Evolutionary conservation across 164 flowering plant species (phyloP), one percentile per base, ranked within the genome.

Genomic region (Platanus orientalis): DNA sequence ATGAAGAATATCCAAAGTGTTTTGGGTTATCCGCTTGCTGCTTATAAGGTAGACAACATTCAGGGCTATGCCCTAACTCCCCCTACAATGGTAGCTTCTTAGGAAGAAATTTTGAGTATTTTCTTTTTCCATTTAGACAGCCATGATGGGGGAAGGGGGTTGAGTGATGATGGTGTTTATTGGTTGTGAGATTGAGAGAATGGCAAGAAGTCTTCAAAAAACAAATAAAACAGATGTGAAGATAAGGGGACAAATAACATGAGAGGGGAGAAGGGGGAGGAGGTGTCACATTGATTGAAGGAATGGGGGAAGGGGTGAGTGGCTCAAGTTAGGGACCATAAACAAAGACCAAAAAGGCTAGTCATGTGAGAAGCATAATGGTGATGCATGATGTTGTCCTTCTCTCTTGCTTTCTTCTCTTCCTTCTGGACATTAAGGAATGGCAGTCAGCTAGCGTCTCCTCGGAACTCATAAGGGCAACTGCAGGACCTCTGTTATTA

Each of bases 291-390:
- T 40, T 60, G 52, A 52, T 67, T 45, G 64, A 60, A 58, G 58
- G 49, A 40, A 36, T 36, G 42, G 42, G 42, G 42, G 12, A 36
- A 14, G 42, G 12, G 42, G 42, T 3, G 12, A 7, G 42, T 3
- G 42, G 42, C 12, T 36, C 12, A 36, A 36, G 42, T 56, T 54
- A 66, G 71, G 66, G 60, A 49, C 61, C 48, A 45, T 58, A 56
- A 70, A 58, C 28, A 28, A 58, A n/a, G 65, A 9, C 17, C 55
- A 62, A 63, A 61, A 39, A 60, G 66, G 68, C 34, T 59, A 66
- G 70, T 72, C 82, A 81, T 81, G 82, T 81, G 82, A 79, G 69
- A 65, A 56, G 74, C 68, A 73, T 79, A 66, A 78, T 81, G 79
- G 75, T 70, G 79, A 54, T 73, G 64, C 54, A 81, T 78, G 73